phyloP scores from a whole-genome alignment of 2,329 filamentous ascomycete species.

The Thermothelomyces thermophilus region DNA sequence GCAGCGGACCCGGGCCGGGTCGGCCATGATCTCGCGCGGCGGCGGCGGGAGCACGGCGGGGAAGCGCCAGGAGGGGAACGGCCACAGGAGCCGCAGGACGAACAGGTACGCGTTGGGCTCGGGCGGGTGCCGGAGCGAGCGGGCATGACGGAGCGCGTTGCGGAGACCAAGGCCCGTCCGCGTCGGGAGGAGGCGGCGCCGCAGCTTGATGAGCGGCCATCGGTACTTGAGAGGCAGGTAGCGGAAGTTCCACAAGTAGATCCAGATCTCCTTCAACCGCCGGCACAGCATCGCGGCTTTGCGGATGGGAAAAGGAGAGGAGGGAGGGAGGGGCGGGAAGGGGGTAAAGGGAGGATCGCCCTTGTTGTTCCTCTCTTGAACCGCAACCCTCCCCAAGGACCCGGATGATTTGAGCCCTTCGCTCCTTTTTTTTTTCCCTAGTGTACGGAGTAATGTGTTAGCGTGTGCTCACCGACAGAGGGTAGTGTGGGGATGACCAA shows the following conservation, averaged over 20 bases:
- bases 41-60: constrained; percentile 6
- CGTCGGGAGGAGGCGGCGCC: constrained; percentile 5
- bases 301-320: not conserved
- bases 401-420: too few species aligned
- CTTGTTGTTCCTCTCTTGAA: too few species aligned
- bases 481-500: too few species aligned
- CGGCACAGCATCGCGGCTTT: not conserved
- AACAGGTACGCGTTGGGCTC: constrained; percentile 3
- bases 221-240: constrained; percentile 5
- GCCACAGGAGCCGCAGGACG: constrained; percentile 6
- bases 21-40: constrained; percentile 6
- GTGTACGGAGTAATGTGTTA: too few species aligned
- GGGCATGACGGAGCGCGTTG: constrained; percentile 1
- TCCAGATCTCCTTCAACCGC: not conserved
- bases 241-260: constrained; percentile 9
- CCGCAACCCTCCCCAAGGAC: too few species aligned
- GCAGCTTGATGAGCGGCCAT: constrained; percentile 5
- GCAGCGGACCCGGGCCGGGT: not conserved
- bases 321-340: not conserved
- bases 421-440: too few species aligned
- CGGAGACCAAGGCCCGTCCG: not conserved
- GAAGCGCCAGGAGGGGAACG: constrained; percentile 4
- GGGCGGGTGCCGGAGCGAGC: constrained; percentile 7
- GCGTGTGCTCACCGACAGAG: too few species aligned
- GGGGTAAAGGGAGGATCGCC: too few species aligned